Percentiles rank a stretch among this genome's conserved stretches.
phyloP scores from a whole-genome alignment of 495 filamentous ascomycete species.

The Penicillium paxilli region DNA sequence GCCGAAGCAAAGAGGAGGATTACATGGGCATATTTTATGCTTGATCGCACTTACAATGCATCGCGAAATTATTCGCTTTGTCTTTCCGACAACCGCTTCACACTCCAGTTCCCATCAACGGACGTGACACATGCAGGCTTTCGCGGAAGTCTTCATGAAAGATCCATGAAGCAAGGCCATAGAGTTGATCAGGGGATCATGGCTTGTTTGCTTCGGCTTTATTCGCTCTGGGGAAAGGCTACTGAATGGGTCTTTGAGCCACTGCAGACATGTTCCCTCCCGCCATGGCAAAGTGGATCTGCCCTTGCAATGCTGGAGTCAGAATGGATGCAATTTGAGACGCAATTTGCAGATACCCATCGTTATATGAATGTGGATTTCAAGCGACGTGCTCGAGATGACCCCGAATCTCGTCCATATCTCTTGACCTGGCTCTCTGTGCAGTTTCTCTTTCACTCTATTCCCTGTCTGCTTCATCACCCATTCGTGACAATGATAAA shows the following conservation, averaged over 20 bases:
- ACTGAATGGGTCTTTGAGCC: slow-evolving; percentile 31
- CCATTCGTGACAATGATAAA: slow-evolving; percentile 34
- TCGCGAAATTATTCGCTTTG: slow-evolving; percentile 28
- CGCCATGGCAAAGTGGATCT: slow-evolving; percentile 31
- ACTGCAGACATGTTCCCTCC: slow-evolving; percentile 9
- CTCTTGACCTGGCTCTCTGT: slow-evolving; percentile 30
- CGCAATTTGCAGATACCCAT: slow-evolving; percentile 27
- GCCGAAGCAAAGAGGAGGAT: slow-evolving; percentile 20
- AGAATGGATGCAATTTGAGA: slow-evolving; percentile 34
- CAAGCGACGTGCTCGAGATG: slow-evolving; percentile 23
- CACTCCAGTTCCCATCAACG: slow-evolving; percentile 16
- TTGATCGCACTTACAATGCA: slow-evolving; percentile 31
- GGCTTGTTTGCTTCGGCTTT: slow-evolving; percentile 24
- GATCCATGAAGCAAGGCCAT: slow-evolving; percentile 17
- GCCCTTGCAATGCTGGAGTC: slow-evolving; percentile 28
- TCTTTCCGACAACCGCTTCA: slow-evolving; percentile 30
- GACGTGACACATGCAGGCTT: neutral
- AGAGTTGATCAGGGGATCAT: slow-evolving; percentile 26
- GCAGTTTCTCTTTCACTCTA: slow-evolving; percentile 31
- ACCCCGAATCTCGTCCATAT: slow-evolving; percentile 21
- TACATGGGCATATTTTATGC: slow-evolving; percentile 33
- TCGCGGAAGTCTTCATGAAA: slow-evolving; percentile 18
- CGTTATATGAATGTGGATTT: slow-evolving; percentile 32
- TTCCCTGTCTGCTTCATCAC: slow-evolving; percentile 29
- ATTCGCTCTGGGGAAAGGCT: slow-evolving; percentile 29